Evolutionary conservation across 2,329 filamentous ascomycete species (phyloP).

Genomic region (Nannizzia gypsea): DNA sequence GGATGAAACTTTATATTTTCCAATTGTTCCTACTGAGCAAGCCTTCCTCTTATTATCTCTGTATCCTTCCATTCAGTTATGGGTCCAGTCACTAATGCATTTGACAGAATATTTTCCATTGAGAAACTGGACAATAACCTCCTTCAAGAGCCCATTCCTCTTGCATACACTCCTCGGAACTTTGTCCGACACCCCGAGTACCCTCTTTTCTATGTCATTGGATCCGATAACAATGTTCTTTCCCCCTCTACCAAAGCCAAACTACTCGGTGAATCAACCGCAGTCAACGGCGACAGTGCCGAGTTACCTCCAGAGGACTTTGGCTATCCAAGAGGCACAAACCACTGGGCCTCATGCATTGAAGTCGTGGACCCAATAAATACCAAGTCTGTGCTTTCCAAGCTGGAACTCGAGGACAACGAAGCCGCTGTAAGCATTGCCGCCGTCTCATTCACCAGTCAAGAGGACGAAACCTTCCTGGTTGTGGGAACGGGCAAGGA

Average conservation of each 20-base stretch:
- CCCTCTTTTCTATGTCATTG: constrained; percentile 84
- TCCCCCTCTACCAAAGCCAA: constrained; percentile 65
- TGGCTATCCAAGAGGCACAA: constrained; percentile 69
- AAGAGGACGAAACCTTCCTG: constrained; percentile 82
- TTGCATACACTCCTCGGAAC: constrained; percentile 81
- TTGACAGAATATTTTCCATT: constrained; percentile 68
- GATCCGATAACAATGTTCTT: constrained; percentile 85
- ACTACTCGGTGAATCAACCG: constrained; percentile 58
- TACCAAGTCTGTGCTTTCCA: constrained; percentile 62
- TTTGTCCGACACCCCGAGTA: constrained; percentile 80
- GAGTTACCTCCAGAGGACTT: constrained; percentile 70
- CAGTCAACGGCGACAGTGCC: constrained; percentile 59
- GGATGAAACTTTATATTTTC: constrained; percentile 40
- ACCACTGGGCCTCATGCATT: constrained; percentile 93
- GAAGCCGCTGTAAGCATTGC: constrained; percentile 82
- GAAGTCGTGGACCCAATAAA: constrained; percentile 75
- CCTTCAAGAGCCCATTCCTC: constrained; percentile 70
- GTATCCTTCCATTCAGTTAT: constrained; percentile 23
- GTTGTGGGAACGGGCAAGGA: constrained; percentile 91
- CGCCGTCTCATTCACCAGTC: constrained; percentile 73
- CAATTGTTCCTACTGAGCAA: constrained; percentile 96
- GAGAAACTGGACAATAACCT: constrained; percentile 77
- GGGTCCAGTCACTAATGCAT: not conserved
- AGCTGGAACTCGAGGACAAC: constrained; percentile 73
- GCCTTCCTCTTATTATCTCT: constrained; percentile 18